Percentiles rank a stretch among this genome's conserved stretches.
phyloP scores from a whole-genome alignment of 116 monocot genomes.

The Iris pallida region DNA sequence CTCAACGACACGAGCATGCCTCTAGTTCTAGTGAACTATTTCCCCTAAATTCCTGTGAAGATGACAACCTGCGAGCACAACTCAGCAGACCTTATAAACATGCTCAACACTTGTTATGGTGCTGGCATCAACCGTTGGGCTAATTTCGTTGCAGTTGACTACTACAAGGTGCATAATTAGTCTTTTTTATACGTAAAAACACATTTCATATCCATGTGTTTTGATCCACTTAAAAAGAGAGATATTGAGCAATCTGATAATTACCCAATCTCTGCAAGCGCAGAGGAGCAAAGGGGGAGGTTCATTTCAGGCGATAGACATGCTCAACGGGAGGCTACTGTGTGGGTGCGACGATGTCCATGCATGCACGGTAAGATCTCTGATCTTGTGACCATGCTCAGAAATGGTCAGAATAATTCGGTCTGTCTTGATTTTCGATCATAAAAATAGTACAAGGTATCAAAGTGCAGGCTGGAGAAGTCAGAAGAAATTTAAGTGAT shows the following conservation, averaged over 20 bases:
- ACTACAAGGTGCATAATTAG: slow-evolving; percentile 31
- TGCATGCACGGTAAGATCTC: slow-evolving; percentile 30
- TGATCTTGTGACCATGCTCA: not conserved
- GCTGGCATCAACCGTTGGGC: slow-evolving; percentile 36
- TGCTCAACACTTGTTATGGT: slow-evolving; percentile 28
- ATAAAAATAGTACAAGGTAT: not conserved
- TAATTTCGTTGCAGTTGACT: slow-evolving; percentile 46
- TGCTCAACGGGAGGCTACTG: slow-evolving; percentile 54
- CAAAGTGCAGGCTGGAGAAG: too few relatives aligned
- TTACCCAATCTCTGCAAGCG: not conserved
- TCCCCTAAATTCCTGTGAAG: slow-evolving; percentile 11
- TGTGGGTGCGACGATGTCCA: slow-evolving; percentile 63
- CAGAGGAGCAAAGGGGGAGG: slow-evolving; percentile 69
- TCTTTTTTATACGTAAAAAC: not conserved
- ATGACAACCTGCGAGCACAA: slow-evolving; percentile 22
- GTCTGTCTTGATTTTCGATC: too few relatives aligned
- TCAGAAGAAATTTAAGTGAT: too few relatives aligned
- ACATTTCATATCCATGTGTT: too few relatives aligned
- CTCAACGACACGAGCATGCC: slow-evolving; percentile 46
- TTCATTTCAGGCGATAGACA: slow-evolving; percentile 48
- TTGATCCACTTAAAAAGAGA: too few relatives aligned
- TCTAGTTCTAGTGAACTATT: slow-evolving; percentile 31
- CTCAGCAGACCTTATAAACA: slow-evolving; percentile 29
- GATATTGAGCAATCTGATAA: too few relatives aligned
- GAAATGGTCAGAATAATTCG: too few relatives aligned